Conservation (phyloP, 108 stramenopile genomes). For the Seminavis robusta region DNA sequence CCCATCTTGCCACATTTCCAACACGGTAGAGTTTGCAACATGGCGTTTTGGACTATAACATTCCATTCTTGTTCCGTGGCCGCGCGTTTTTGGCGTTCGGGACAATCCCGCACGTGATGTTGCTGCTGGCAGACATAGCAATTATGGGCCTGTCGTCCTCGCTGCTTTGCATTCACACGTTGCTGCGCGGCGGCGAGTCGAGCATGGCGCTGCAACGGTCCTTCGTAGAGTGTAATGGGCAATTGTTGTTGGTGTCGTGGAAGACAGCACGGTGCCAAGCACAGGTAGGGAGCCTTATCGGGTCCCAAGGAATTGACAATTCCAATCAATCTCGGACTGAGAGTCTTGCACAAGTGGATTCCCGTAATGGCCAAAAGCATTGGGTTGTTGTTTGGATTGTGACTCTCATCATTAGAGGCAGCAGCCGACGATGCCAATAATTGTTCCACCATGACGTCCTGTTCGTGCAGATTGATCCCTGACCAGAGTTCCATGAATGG, state of each 20-base stretch:
- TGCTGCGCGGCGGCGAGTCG: not conserved
- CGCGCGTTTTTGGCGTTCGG: conserved; percentile 15
- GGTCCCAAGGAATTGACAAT: conserved; percentile 56
- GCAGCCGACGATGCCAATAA: too few relatives aligned
- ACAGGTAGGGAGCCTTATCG: conserved; percentile 38
- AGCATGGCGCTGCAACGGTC: conserved; percentile 19
- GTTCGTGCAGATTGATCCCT: conserved; percentile 59
- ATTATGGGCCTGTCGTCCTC: conserved; percentile 4
- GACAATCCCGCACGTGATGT: conserved; percentile 27
- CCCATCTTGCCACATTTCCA: conserved; percentile 60
- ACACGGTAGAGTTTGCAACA: too few relatives aligned
- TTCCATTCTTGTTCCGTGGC: too few relatives aligned
- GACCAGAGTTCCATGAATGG: conserved; percentile 46
- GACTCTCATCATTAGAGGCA: too few relatives aligned
- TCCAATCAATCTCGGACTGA: conserved; percentile 53
- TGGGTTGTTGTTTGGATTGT: too few relatives aligned
- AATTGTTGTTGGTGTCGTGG: too few relatives aligned
- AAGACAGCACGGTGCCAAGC: conserved; percentile 70
- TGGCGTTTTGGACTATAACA: too few relatives aligned
- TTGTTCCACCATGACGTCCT: conserved; percentile 49
- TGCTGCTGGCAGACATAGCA: conserved; percentile 47
- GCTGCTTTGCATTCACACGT: conserved; percentile 11
- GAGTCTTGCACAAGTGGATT: conserved; percentile 68
- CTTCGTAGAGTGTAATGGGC: too few relatives aligned
- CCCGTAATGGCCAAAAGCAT: conserved; percentile 55